phyloP scores from a whole-genome alignment of 2,329 filamentous ascomycete species.

The Scytalidium lignicola region DNA sequence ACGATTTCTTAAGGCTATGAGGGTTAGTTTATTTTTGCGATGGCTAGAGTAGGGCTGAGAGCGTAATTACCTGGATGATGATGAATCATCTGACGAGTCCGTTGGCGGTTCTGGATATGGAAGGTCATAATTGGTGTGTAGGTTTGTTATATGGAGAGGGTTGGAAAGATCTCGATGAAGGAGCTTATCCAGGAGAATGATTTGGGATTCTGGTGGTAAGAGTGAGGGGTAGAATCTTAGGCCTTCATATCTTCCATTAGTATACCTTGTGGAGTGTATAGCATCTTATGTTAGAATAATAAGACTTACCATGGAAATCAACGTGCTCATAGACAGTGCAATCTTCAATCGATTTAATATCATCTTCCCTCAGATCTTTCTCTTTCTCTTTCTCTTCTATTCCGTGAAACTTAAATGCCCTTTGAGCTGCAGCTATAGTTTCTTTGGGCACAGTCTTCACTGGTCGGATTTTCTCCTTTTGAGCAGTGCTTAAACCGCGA shows the following conservation, averaged over 20 bases:
- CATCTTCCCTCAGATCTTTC: constrained; percentile 1
- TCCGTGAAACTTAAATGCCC: constrained; percentile 9
- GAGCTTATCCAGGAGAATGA: constrained; percentile 63
- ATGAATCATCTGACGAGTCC: constrained; percentile 10
- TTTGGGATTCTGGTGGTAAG: constrained; percentile 66
- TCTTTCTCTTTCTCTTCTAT: constrained; percentile 4
- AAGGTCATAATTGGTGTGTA: constrained; percentile 74
- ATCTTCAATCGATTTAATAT: constrained; percentile 5
- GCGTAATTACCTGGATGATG: not conserved
- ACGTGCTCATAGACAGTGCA: constrained; percentile 26
- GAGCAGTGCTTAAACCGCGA: constrained; percentile 21
- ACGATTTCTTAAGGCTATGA: not conserved
- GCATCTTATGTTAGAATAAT: not conserved
- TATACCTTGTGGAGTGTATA: no score
- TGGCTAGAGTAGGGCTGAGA: not conserved
- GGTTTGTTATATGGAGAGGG: constrained; percentile 74
- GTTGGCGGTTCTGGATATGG: constrained; percentile 42
- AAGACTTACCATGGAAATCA: constrained; percentile 22
- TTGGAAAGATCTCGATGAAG: constrained; percentile 74
- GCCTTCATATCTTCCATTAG: no score
- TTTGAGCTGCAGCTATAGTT: constrained; percentile 16
- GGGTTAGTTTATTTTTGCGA: not conserved
- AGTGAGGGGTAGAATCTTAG: constrained; percentile 71
- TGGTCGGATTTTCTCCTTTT: constrained; percentile 17
- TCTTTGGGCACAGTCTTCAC: constrained; percentile 18